Conservation (phyloP, 108 stramenopile genomes). For the Cyclotella kingstonii region DNA sequence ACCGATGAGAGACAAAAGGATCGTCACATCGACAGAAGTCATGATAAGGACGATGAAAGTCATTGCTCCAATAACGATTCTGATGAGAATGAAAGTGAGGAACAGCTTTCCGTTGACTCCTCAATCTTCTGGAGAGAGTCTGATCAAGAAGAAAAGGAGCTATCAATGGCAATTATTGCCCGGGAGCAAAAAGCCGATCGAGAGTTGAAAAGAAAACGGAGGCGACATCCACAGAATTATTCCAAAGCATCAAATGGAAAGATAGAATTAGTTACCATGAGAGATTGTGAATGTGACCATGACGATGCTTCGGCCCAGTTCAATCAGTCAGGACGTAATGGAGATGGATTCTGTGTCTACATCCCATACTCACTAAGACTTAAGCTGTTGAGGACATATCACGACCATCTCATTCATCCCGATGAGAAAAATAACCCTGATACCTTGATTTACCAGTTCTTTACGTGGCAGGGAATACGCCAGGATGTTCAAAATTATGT, state of each 20-base stretch:
- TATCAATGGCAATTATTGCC: conserved; percentile 34
- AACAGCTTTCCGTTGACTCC: conserved; percentile 14
- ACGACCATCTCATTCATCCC: conserved; percentile 26
- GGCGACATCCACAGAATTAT: conserved; percentile 7
- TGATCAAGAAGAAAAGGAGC: conserved; percentile 14
- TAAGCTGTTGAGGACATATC: conserved; percentile 23
- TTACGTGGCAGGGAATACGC: conserved; percentile 23
- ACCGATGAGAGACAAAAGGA: background rate
- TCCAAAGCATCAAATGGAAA: conserved; percentile 28
- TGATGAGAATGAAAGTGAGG: conserved; percentile 1
- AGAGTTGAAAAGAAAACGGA: background rate
- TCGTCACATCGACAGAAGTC: background rate
- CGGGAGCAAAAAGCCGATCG: conserved; percentile 23
- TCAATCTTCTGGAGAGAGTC: conserved; percentile 15
- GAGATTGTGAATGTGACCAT: conserved; percentile 7
- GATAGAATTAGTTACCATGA: conserved; percentile 15
- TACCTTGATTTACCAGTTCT: conserved; percentile 33
- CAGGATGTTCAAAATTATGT: conserved; percentile 18
- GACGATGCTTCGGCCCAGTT: background rate
- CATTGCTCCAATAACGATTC: conserved; percentile 29
- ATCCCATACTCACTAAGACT: conserved; percentile 20
- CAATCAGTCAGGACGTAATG: no score
- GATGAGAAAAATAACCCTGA: conserved; percentile 22
- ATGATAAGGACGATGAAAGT: background rate
- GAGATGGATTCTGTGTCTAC: conserved; percentile 24